A percentile compares a stretch with the other conserved stretches of the same genome.
Conservation (phyloP, 1,284 basidiomycete genomes). For the Dichomitus squalens region DNA sequence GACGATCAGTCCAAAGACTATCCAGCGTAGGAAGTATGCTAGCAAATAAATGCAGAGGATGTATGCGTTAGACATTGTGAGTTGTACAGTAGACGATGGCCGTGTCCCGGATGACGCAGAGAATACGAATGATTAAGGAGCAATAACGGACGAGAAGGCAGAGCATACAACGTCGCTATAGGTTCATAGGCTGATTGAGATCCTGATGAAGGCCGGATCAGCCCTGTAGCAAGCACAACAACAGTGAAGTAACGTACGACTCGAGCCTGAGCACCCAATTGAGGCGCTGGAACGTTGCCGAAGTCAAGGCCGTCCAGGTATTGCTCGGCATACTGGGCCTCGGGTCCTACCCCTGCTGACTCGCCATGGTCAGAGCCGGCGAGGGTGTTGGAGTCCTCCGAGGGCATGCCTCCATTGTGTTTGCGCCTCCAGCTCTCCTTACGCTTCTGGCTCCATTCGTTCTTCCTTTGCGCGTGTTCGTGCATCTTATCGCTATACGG, state of each 20-base stretch:
- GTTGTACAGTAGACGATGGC: no score
- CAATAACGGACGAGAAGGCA: neutral
- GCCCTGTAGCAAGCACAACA: neutral
- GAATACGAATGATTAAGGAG: neutral
- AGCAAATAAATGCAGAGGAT: no score
- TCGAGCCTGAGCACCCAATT: constrained; percentile 5
- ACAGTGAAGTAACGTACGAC: constrained; percentile 8
- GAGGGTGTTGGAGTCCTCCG: neutral
- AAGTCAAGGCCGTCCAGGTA: neutral
- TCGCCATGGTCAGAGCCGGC: neutral
- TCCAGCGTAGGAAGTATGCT: no score
- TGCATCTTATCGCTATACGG: constrained; percentile 16
- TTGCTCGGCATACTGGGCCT: neutral
- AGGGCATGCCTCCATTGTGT: neutral
- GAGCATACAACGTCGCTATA: neutral
- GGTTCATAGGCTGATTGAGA: constrained; percentile 1
- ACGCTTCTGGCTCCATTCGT: constrained; percentile 11
- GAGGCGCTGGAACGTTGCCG: neutral
- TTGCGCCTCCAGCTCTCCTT: constrained; percentile 13
- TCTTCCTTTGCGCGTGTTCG: constrained; percentile 14
- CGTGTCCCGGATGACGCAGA: neutral
- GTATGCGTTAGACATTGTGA: no score
- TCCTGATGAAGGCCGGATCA: neutral
- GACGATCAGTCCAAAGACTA: no score
- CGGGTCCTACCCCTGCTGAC: neutral